Evolutionary conservation across 331 rosid species (phyloP).

Genomic region (Malus hybrid): DNA sequence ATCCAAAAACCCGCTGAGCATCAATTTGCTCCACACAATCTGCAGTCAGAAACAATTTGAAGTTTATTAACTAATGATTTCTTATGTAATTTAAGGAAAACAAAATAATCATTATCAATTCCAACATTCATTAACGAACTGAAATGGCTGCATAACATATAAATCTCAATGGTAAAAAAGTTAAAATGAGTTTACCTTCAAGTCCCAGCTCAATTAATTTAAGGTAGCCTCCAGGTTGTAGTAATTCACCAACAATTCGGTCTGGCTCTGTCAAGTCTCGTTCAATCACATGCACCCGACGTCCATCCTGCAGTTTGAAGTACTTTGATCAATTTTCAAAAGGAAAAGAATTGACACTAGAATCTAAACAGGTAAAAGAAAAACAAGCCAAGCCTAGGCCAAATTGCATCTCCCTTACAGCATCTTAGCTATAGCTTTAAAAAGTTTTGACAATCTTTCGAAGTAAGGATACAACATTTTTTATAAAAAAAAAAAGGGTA

Average conservation of each 20-base stretch:
- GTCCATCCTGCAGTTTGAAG: constrained; percentile 63
- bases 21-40: constrained; percentile 86
- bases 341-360: background rate
- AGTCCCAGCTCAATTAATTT: constrained; percentile 83
- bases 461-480: background rate
- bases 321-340: background rate
- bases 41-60: constrained; percentile 27
- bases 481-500: too few species aligned
- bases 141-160: background rate
- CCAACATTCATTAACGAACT: background rate
- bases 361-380: background rate
- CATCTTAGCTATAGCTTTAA: background rate
- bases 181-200: constrained; percentile 45
- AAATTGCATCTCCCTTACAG: background rate
- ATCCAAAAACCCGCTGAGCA: constrained; percentile 81
- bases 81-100: constrained; percentile 1
- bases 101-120: background rate
- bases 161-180: background rate
- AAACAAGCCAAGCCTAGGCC: background rate
- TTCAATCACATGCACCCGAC: constrained; percentile 75
- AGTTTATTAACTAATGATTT: background rate
- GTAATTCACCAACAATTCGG: constrained; percentile 87
- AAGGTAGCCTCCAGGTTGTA: constrained; percentile 96
- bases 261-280: constrained; percentile 82
- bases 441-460: background rate